A percentile compares a stretch with the other conserved stretches of the same genome.
These are phyloP conservation scores for Persicaria maculosa DNA, from an alignment of 148 eudicot species.

Conservation along the genomic window DNA sequence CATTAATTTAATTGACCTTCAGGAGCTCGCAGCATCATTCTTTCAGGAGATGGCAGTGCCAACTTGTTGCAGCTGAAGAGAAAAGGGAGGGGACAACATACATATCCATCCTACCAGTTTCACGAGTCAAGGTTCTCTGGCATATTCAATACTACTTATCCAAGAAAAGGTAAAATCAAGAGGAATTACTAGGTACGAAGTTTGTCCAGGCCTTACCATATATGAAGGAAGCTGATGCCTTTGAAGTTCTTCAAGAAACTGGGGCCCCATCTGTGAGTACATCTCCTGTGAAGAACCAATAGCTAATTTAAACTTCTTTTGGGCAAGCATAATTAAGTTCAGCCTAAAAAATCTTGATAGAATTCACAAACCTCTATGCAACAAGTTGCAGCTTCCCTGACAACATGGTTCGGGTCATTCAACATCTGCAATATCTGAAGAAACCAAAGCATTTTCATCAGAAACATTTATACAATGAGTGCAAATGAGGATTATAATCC, in stretches of 20 bases:
- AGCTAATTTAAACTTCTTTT: background rate
- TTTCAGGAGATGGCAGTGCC: background rate
- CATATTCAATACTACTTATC: background rate
- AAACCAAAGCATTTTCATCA: conserved; percentile 12
- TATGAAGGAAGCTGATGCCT: conserved; percentile 76
- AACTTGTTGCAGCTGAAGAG: background rate
- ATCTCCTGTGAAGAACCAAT: conserved; percentile 58
- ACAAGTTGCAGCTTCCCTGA: conserved; percentile 83
- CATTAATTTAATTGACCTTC: background rate
- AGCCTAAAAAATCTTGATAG: background rate
- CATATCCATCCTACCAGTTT: background rate
- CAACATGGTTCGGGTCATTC: conserved; percentile 85
- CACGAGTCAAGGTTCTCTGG: background rate
- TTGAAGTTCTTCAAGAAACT: conserved; percentile 84
- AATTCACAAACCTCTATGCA: conserved; percentile 79
- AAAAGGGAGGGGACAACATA: background rate
- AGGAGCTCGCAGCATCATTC: background rate
- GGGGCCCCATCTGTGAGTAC: conserved; percentile 87
- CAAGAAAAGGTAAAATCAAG: background rate
- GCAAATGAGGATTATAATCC: conserved; percentile 1
- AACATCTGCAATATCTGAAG: conserved; percentile 91
- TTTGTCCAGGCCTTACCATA: conserved; percentile 38
- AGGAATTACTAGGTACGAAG: background rate
- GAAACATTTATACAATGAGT: background rate
- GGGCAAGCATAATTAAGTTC: background rate